Conservation (phyloP, 2,329 filamentous ascomycete genomes). For the Amesomyces nigricolor region DNA sequence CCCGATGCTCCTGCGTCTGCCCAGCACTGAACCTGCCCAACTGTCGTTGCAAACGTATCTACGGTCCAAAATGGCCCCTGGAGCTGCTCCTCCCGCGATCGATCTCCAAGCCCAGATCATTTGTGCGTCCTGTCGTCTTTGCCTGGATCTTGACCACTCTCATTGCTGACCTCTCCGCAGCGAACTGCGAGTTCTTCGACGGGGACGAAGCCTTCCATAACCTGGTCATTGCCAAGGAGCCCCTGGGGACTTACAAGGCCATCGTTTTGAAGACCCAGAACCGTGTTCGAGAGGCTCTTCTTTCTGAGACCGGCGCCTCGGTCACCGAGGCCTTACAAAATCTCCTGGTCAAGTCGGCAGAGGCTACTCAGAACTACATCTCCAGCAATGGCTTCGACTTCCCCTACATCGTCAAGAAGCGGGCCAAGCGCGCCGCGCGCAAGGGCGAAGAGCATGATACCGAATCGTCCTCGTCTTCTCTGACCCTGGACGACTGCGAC, state of each 20-base stretch:
- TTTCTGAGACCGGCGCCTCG: slow-evolving; percentile 31
- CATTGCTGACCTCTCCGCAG: slow-evolving; percentile 13
- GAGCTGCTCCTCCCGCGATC: not conserved
- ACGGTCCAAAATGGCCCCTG: slow-evolving; percentile 16
- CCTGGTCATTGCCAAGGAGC: slow-evolving; percentile 27
- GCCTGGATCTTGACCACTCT: slow-evolving; percentile 10
- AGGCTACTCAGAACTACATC: slow-evolving; percentile 33
- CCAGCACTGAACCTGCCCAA: slow-evolving; percentile 5
- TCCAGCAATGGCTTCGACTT: slow-evolving; percentile 32
- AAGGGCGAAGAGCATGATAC: slow-evolving; percentile 15
- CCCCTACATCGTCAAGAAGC: slow-evolving; percentile 14
- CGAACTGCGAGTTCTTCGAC: slow-evolving; percentile 29
- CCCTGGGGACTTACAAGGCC: slow-evolving; percentile 26
- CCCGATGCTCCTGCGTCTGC: slow-evolving; percentile 21
- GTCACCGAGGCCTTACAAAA: slow-evolving; percentile 32
- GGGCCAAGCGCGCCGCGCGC: not conserved
- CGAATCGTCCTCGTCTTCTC: slow-evolving; percentile 19
- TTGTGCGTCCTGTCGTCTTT: slow-evolving; percentile 17
- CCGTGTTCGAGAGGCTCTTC: slow-evolving; percentile 27
- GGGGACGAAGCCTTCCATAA: no score
- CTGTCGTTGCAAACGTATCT: not conserved
- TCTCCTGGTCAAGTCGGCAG: slow-evolving; percentile 37
- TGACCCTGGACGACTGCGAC: slow-evolving; percentile 20
- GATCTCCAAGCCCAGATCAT: slow-evolving; percentile 19
- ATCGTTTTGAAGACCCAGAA: slow-evolving; percentile 23